A percentile compares a stretch with the other conserved stretches of the same genome.
phyloP scores from a whole-genome alignment of 2,329 filamentous ascomycete species.

The Nemania sp. region DNA sequence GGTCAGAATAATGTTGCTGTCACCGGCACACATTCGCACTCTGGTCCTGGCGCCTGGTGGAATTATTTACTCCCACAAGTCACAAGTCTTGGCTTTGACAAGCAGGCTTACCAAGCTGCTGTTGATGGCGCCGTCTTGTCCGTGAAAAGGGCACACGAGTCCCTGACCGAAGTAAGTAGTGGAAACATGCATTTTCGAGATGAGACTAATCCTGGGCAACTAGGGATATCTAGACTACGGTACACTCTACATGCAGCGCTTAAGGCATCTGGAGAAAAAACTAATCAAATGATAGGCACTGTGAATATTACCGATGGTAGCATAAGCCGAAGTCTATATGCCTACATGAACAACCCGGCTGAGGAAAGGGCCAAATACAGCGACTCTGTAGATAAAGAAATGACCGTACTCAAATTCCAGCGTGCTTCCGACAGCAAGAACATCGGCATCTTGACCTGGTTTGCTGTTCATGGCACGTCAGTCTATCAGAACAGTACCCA shows the following conservation, averaged over 20 bases:
- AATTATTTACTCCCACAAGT: constrained; percentile 91
- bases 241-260: constrained; percentile 6
- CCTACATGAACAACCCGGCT: constrained; percentile 80
- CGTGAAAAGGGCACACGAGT: constrained; percentile 76
- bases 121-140: constrained; percentile 82
- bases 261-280: background rate
- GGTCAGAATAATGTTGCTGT: constrained; percentile 81
- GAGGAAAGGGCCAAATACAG: constrained; percentile 60
- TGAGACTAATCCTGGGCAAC: constrained; percentile 29
- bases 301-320: constrained; percentile 71
- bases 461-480: constrained; percentile 86
- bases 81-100: constrained; percentile 81
- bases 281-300: constrained; percentile 36
- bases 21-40: constrained; percentile 88
- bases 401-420: constrained; percentile 78
- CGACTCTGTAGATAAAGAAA: constrained; percentile 65
- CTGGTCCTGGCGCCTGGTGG: constrained; percentile 86
- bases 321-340: constrained; percentile 81
- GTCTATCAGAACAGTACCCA: constrained; percentile 89
- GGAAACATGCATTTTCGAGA: background rate
- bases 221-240: constrained; percentile 70
- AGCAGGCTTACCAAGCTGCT: constrained; percentile 83
- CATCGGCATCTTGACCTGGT: constrained; percentile 85
- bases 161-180: constrained; percentile 51
- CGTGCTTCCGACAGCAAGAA: constrained; percentile 71